Base-by-base conservation (phyloP, 176 grass and related monocot genomes). In the Themeda triandra region DNA sequence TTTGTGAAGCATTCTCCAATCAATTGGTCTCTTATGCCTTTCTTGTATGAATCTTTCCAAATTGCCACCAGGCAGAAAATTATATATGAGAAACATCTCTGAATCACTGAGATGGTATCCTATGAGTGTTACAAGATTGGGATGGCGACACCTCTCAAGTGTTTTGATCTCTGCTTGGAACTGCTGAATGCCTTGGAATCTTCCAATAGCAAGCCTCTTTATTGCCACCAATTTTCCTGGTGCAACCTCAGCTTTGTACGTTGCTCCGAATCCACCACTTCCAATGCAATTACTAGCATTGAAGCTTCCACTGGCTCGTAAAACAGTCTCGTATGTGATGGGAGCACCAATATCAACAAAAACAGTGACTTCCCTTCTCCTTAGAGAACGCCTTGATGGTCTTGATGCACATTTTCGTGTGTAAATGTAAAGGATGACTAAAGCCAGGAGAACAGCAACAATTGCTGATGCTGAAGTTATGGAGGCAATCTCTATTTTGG, bases 81-180 rank as follows among this genome's bases (percentile, higher is more conserved):
- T 98, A 77, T 98, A 98, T 87, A 98, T 98, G 49, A 98, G 76
- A 90, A 98, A 98, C 92, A 94, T 98, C 79, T 98, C 95, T 30
- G 92, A 78, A 46, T 98, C 88, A 15, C 90, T 81, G 39, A 98
- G 74, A 81, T 98, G 92, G 70, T 76, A 98, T 46, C 95, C 95
- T 75, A 98, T 91, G 63, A 98, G 86, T 32, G 90, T 98, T 23
- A 98, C 95, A 80, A 98, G 91, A 86, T 98, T 98, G 14, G 88
- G 81, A 89, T 98, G 95, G 29, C 80, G 81, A 66, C 88, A 94
- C 63, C 88, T 90, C 40, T 92, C 95, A 78, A 98, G 90, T 58
- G 95, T 98, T 80, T 94, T 98, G 39, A 97, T 83, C 84, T 97
- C 95, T 66, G 95, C 92, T 75, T 97, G 92, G 80, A 97, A 97